Evolutionary conservation across 2,329 filamentous ascomycete species (phyloP).

Genomic region (Claviceps sp.): DNA sequence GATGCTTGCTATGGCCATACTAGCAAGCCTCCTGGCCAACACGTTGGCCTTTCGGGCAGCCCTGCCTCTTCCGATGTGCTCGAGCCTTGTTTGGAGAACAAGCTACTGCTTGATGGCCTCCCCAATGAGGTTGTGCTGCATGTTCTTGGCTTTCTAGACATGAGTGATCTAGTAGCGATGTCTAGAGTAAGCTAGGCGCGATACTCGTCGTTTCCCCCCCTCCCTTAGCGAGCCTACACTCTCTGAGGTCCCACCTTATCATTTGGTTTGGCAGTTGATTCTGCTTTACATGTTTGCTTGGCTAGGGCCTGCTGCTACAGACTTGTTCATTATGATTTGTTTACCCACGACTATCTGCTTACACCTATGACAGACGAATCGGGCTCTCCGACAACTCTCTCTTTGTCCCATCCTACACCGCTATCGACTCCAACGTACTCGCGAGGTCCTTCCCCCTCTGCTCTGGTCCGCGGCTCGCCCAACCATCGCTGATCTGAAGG

Average conservation of each 20-base stretch:
- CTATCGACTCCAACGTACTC: constrained; percentile 44
- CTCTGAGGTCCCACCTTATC: too few species aligned
- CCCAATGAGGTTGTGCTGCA: constrained; percentile 45
- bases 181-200: constrained; percentile 37
- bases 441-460: constrained; percentile 38
- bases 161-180: constrained; percentile 39
- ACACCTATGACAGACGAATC: constrained; percentile 37
- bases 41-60: neutral
- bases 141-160: constrained; percentile 42
- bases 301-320: neutral
- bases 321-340: too few species aligned
- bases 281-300: neutral
- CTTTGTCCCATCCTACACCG: constrained; percentile 52
- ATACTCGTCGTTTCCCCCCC: neutral
- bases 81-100: neutral
- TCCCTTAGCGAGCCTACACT: neutral
- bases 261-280: too few species aligned
- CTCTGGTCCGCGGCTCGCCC: constrained; percentile 45
- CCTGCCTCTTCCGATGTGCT: neutral
- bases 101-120: constrained; percentile 24
- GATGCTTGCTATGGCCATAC: neutral
- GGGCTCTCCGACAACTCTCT: constrained; percentile 47
- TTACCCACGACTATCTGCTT: neutral
- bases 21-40: neutral
- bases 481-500: constrained; percentile 46